A percentile compares a stretch with the other conserved stretches of the same genome.
phyloP scores from a whole-genome alignment of 108 stramenopile species.

The Discostella stelligeroides region DNA sequence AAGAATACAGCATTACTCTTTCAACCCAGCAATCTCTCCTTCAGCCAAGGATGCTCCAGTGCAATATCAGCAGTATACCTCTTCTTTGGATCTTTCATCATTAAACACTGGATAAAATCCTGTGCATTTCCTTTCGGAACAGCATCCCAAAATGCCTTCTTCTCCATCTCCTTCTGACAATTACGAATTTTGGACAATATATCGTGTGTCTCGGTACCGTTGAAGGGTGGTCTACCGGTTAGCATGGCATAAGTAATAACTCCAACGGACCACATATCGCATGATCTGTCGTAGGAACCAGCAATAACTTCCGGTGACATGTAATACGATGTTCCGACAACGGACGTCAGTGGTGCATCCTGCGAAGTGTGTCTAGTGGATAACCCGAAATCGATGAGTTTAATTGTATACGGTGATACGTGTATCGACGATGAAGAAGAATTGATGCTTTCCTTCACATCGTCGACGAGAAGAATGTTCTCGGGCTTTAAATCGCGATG shows the following conservation, averaged over 20 bases:
- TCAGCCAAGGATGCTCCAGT: conserved; percentile 31
- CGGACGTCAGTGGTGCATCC: conserved; percentile 34
- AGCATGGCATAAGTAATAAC: conserved; percentile 81
- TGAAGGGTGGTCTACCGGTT: conserved; percentile 83
- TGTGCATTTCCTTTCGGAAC: conserved; percentile 47
- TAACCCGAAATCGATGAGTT: conserved; percentile 83
- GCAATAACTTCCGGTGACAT: conserved; percentile 65
- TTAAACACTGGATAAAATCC: conserved; percentile 40
- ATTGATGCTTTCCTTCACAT: conserved; percentile 18
- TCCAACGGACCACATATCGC: conserved; percentile 82
- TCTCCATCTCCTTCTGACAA: conserved; percentile 31
- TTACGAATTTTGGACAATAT: conserved; percentile 46
- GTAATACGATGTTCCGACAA: conserved; percentile 60
- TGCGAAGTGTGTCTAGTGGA: conserved; percentile 18
- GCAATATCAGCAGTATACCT: conserved; percentile 33
- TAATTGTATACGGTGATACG: conserved; percentile 22
- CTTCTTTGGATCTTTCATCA: conserved; percentile 34
- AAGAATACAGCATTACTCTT: no score
- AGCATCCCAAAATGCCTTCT: conserved; percentile 29
- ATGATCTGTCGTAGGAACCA: conserved; percentile 16
- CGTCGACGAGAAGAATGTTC: conserved; percentile 64
- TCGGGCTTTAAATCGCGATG: conserved; percentile 78
- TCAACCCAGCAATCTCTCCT: not conserved
- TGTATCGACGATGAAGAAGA: conserved; percentile 2
- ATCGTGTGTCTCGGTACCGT: conserved; percentile 57